A percentile compares a stretch with the other conserved stretches of the same genome.
Conservation (phyloP, 2,329 filamentous ascomycete species). For the Immersiporthe knoxdaviesiana region DNA sequence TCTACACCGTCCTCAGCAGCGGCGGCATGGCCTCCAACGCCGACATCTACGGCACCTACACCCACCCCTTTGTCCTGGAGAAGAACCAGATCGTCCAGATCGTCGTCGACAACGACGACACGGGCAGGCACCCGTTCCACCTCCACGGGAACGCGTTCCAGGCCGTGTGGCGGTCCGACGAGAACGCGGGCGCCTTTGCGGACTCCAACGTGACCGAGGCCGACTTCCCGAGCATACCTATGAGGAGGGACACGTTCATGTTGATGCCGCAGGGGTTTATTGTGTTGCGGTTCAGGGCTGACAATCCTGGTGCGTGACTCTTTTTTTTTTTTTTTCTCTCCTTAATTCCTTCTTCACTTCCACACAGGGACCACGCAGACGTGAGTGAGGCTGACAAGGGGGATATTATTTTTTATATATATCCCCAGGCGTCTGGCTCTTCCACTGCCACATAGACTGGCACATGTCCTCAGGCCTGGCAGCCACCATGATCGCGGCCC, state of each 20-base stretch:
- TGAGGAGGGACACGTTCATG: slow-evolving; percentile 71
- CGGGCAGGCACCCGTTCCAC: slow-evolving; percentile 74
- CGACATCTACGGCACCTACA: slow-evolving; percentile 66
- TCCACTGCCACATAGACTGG: slow-evolving; percentile 60
- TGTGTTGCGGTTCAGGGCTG: slow-evolving; percentile 67
- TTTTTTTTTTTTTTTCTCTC: background rate
- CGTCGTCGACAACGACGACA: slow-evolving; percentile 75
- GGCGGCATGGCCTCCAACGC: slow-evolving; percentile 63
- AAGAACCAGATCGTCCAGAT: slow-evolving; percentile 72
- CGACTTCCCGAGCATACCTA: slow-evolving; percentile 57
- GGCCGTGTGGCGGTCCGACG: slow-evolving; percentile 61
- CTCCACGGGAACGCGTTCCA: slow-evolving; percentile 80
- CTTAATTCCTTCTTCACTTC: background rate
- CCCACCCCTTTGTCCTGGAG: slow-evolving; percentile 69
- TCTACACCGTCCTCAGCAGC: slow-evolving; percentile 74
- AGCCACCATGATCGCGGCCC: slow-evolving; percentile 46
- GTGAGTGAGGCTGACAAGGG: too few relatives aligned
- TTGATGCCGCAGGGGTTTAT: slow-evolving; percentile 68
- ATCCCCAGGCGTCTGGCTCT: slow-evolving; percentile 55
- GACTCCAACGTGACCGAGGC: slow-evolving; percentile 45
- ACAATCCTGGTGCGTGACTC: slow-evolving; percentile 60
- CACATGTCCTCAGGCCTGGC: slow-evolving; percentile 53
- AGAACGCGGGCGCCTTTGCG: slow-evolving; percentile 59
- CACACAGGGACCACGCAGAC: too few relatives aligned
- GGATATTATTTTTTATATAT: too few relatives aligned